Evolutionary conservation across 805 yeast species (phyloP), one percentile per base, ranked within the genome.

Genomic region (Metschnikowia lochheadii): DNA sequence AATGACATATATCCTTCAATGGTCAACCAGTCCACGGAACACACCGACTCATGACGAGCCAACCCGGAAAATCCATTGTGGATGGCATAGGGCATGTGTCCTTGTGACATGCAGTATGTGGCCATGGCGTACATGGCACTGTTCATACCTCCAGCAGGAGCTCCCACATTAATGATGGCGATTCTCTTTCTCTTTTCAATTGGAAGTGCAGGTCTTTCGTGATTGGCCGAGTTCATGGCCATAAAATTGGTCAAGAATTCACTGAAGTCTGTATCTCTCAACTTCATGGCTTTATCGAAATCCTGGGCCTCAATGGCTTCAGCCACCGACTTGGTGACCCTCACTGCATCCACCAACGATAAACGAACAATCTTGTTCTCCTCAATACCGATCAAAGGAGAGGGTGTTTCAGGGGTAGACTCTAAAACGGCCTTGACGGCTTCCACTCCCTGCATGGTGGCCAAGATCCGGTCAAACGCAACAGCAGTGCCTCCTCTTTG

Each of bases 61-160:
- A 94, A 80, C 6, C 99, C 99, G 39, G 87, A 76, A 79, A 91
- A 94, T 13, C 98, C 97, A 69, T 94, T 92, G 68, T 87, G 85
- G 58, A 94, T 87, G 33, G 97, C 97, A 62, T 74, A 83, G n/a
- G 95, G 87, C 39, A 75, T 81, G 75, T 94, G 99, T 21, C 99
- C 99, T 55, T 83, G 81, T 5, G 96, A 83, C 69, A 91, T 75
- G 70, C 96, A 85, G 75, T 89, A 92, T 15, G 87, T 73, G 6
- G 95, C 90, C 59, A 91, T 90, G n/a, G 97, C 88, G 56, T 91
- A 80, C 10, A 90, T 83, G 3, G 96, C 97, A 54, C 94, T 82
- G 65, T 94, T 94, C 83, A 94, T 79, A 43, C 96, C 97, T 46
- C 96, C 96, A 11, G 98, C 92, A 21, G 99, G 97, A 0, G 99